These are phyloP conservation scores for Sanghuangporus sanghuang DNA, from an alignment of 1,284 basidiomycete species.

Conservation along the genomic window DNA sequence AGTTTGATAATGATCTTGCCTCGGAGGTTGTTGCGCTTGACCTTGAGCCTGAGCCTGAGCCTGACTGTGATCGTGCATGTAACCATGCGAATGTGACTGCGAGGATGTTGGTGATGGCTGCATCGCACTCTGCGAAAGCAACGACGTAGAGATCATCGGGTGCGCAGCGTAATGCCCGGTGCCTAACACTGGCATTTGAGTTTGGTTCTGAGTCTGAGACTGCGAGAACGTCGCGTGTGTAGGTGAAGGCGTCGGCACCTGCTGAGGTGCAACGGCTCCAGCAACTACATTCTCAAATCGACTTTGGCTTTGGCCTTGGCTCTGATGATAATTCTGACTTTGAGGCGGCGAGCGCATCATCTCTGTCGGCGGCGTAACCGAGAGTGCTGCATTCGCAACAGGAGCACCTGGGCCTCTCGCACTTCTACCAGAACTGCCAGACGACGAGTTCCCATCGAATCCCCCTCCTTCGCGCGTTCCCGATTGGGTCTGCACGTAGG, in stretches of 20 bases:
- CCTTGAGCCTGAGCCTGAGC: neutral
- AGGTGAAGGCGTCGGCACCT: neutral
- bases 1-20: neutral
- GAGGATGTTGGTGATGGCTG: neutral
- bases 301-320: neutral
- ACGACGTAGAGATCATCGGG: neutral
- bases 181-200: neutral
- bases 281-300: neutral
- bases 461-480: neutral
- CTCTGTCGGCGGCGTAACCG: conserved; percentile 9
- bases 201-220: neutral
- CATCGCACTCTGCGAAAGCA: neutral
- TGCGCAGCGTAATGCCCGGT: neutral
- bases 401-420: neutral
- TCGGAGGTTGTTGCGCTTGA: neutral
- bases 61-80: neutral
- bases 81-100: neutral
- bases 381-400: conserved; percentile 9
- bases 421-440: neutral
- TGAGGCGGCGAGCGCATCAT: neutral
- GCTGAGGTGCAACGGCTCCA: neutral
- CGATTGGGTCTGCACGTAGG: neutral
- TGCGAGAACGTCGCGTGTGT: neutral
- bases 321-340: neutral
- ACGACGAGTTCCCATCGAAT: neutral